Evolutionary conservation across 306 rosid genomes (phyloP).

Genomic region (Luffa aegyptiaca): DNA sequence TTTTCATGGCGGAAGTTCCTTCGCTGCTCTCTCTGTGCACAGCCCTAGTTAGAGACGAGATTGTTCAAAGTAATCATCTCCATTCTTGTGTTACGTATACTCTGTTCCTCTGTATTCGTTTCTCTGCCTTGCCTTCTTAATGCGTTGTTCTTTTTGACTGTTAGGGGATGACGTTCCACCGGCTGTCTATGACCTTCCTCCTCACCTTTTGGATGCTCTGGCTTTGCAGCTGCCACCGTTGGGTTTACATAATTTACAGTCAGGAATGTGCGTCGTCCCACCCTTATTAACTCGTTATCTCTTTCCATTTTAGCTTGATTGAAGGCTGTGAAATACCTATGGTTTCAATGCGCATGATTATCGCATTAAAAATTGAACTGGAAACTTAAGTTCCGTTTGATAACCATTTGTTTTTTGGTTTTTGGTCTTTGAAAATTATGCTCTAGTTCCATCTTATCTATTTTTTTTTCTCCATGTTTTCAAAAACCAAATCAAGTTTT

Average conservation of each 20-base stretch:
- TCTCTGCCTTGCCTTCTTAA: not conserved
- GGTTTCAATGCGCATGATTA: not conserved
- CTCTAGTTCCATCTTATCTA: no score
- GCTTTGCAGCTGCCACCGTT: constrained; percentile 42
- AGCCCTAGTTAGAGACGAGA: constrained; percentile 21
- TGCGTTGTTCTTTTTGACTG: not conserved
- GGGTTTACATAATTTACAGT: constrained; percentile 35
- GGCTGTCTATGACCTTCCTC: constrained; percentile 33
- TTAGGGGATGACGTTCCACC: constrained; percentile 40
- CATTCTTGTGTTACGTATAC: not conserved
- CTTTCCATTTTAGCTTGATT: not conserved
- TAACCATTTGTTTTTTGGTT: no score
- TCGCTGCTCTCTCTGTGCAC: constrained; percentile 50
- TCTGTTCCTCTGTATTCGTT: not conserved
- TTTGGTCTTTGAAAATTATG: no score
- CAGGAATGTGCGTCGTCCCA: constrained; percentile 28
- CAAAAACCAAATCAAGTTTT: no score
- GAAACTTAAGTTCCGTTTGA: not conserved
- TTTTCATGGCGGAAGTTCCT: constrained; percentile 5
- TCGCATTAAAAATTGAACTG: not conserved
- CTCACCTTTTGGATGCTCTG: constrained; percentile 33
- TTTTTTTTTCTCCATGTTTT: no score
- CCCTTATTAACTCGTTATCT: not conserved
- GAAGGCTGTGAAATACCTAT: not conserved
- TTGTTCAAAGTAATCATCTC: constrained; percentile 2